Conservation (phyloP, 2,329 filamentous ascomycete species). For the Periconia sp. region DNA sequence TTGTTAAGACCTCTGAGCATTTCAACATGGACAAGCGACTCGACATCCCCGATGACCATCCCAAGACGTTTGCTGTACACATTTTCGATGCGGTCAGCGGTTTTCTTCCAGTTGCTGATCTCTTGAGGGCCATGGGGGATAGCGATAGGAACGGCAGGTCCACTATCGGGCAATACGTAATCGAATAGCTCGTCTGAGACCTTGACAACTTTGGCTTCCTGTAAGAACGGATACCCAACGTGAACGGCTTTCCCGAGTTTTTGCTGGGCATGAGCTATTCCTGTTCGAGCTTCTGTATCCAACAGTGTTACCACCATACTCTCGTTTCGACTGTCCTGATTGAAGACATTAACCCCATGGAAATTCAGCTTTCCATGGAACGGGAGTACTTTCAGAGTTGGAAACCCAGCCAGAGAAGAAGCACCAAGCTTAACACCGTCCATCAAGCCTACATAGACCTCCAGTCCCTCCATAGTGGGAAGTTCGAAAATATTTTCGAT, state of each 20-base stretch:
- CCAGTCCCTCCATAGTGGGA: constrained; percentile 85
- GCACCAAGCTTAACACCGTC: constrained; percentile 80
- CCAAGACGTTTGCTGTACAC: constrained; percentile 90
- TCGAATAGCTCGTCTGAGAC: constrained; percentile 94
- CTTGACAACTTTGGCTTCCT: constrained; percentile 85
- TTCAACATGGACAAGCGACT: constrained; percentile 87
- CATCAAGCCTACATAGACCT: constrained; percentile 81
- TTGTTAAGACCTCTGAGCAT: constrained; percentile 90
- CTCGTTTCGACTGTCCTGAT: constrained; percentile 92
- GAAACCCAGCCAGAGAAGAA: constrained; percentile 89
- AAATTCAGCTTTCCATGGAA: constrained; percentile 81
- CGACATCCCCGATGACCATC: constrained; percentile 81
- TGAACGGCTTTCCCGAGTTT: constrained; percentile 85
- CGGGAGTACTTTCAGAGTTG: constrained; percentile 81
- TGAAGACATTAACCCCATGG: constrained; percentile 91
- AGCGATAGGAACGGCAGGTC: constrained; percentile 62
- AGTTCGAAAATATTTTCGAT: constrained; percentile 96
- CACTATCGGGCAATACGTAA: constrained; percentile 71
- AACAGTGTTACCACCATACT: constrained; percentile 90
- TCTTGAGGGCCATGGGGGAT: constrained; percentile 74
- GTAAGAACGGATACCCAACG: constrained; percentile 92
- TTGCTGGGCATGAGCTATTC: constrained; percentile 69
- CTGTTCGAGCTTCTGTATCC: constrained; percentile 71
- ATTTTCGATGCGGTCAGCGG: constrained; percentile 79
- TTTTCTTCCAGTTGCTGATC: constrained; percentile 81